Base-by-base conservation (phyloP, 192 early-diverging fungal species). In the Polychytrium aggregatum region DNA sequence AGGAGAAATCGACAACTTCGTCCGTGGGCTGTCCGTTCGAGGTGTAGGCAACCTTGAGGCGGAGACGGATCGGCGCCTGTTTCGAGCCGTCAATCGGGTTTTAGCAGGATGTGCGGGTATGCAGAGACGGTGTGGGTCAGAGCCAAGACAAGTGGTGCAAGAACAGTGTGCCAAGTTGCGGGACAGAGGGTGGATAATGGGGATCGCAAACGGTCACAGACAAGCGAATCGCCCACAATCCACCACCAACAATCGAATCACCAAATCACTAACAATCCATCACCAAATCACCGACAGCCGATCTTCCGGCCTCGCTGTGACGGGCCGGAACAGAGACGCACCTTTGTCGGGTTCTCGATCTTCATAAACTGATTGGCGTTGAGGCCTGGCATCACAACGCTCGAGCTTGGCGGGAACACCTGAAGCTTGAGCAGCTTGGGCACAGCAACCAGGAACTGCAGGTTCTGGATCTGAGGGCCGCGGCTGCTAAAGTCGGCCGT, bases 401-500 rank as follows among this genome's bases (percentile, higher is more conserved):
- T 88, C 4, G 71, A 68, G 4, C 82, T 84, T 0, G 89, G 82
- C 24, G 90, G 78, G 25, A 76, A 70, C 74, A 97, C 87, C 53
- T 83, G 80, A 42, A 97, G 70, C 63, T 85, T 82, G 48, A 94
- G 81, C 36, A 76, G 72, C 64, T 90, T 90, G 21, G 91, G 91
- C 13, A 99, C 94, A 0, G 96, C 96, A 11, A 91, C 92, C 63
- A 89, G 77, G 57, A 99, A 86, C 41, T 74, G 71, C 21, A 96
- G 45, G 20, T 78, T 78, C 17, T 63, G 66, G 30, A 92, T 65
- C 6, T 70, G 72, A 13, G 33, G 17, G 18, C 65, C 62, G 42
- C 68, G 55, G 52, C 88, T 92, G 33, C 62, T 54, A 62, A 91
- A 89, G 3, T 68, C 74, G 3, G 83, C 78, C 5, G 70, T 69